Conservation (phyloP, 164 flowering plant species). For the Cinnamomum chago region DNA sequence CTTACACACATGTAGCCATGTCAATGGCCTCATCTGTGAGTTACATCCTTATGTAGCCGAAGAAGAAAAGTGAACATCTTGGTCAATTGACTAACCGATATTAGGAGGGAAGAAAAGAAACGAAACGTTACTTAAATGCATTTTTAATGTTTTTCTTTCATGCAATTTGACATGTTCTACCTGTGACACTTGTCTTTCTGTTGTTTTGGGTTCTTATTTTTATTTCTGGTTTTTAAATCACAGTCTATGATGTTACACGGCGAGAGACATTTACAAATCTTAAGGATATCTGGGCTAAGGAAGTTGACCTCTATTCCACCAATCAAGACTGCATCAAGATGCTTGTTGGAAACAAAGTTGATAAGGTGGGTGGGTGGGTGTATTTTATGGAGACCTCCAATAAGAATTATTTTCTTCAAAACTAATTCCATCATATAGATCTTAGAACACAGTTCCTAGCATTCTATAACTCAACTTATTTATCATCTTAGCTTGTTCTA, state of each 20-base stretch:
- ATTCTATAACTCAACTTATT: neutral
- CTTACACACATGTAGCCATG: too few species aligned
- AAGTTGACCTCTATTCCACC: slow-evolving; percentile 73
- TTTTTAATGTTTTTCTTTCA: too few species aligned
- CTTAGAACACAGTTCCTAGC: neutral
- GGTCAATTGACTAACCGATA: too few species aligned
- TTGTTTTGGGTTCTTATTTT: neutral
- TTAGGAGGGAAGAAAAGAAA: too few species aligned
- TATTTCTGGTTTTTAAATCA: neutral
- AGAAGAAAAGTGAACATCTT: too few species aligned
- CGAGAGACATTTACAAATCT: slow-evolving; percentile 84
- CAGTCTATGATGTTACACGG: slow-evolving; percentile 83
- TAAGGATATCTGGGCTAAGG: slow-evolving; percentile 77
- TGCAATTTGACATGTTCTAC: too few species aligned
- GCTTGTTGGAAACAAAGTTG: slow-evolving; percentile 90
- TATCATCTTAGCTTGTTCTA: neutral
- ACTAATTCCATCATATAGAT: too few species aligned
- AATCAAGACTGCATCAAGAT: slow-evolving; percentile 89
- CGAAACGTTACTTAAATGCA: too few species aligned
- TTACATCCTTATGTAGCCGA: too few species aligned
- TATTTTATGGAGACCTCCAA: neutral
- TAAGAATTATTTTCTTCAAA: neutral
- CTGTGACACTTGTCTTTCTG: too few species aligned
- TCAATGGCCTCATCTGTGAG: too few species aligned
- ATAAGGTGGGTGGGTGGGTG: too few species aligned